A percentile compares a stretch with the other conserved stretches of the same genome.
These are phyloP conservation scores for Pseudonitzschia delicatissima DNA, from an alignment of 108 stramenopile species.

Conservation along the genomic window DNA sequence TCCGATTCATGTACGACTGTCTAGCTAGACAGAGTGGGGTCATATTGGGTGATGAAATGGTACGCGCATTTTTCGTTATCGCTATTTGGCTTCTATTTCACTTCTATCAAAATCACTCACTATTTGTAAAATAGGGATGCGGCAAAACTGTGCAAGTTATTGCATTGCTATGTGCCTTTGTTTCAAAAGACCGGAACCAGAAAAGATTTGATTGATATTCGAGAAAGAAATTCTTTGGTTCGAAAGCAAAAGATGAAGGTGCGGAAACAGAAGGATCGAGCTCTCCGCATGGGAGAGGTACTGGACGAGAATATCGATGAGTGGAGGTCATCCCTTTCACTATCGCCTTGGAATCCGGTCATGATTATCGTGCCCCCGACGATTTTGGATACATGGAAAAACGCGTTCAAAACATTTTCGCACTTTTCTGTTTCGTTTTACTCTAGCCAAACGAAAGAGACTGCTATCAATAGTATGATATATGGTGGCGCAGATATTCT, in stretches of 20 bases:
- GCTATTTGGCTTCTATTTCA: background rate
- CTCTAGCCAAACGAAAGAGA: conserved; percentile 20
- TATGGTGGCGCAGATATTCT: conserved; percentile 68
- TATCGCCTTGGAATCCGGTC: conserved; percentile 53
- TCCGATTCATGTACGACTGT: conserved; percentile 72
- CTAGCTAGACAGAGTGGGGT: conserved; percentile 54
- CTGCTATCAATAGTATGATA: conserved; percentile 42
- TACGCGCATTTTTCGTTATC: conserved; percentile 1
- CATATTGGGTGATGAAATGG: conserved; percentile 62
- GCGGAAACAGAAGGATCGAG: conserved; percentile 33
- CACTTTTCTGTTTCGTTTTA: conserved; percentile 70
- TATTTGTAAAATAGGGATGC: conserved; percentile 22
- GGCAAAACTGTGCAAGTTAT: conserved; percentile 80
- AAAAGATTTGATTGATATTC: conserved; percentile 35
- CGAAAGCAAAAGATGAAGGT: background rate
- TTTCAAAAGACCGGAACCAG: conserved; percentile 72
- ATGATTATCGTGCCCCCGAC: conserved; percentile 75
- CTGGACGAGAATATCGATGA: background rate
- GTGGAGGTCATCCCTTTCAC: background rate
- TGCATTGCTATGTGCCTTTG: conserved; percentile 66
- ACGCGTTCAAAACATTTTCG: conserved; percentile 72
- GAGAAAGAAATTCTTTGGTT: conserved; percentile 23
- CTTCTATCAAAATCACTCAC: background rate
- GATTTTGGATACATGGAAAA: conserved; percentile 65
- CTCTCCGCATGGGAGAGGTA: conserved; percentile 16